Evolutionary conservation across 106 monocot genomes (phyloP), one percentile per base, ranked within the genome.

Genomic region (Dioscorea zingiberensis): DNA sequence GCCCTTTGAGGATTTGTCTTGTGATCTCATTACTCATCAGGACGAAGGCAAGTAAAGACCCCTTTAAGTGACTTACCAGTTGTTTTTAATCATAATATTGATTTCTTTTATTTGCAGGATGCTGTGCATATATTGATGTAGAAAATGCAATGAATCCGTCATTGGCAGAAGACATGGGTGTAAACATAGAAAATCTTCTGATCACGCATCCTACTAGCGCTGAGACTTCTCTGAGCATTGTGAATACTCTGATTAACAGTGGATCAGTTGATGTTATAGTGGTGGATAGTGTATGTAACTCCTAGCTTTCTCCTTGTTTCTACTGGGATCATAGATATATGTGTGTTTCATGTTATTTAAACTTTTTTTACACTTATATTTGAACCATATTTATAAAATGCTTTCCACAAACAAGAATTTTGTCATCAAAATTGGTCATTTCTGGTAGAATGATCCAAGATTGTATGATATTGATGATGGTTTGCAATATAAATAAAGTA

Each of bases 181-280:
- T 94, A 46, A 65, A 94, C 29, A 80, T 72, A 28, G 77, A 76
- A 53, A 79, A 84, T 71, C 86, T 94, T 71, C 84, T 94, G 18
- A 77, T 89, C 75, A 67, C 84, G 62, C 84, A 68, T 60, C 86
- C 89, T 44, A 74, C 63, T 53, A 77, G 70, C 72, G 94, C 94
- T 75, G 94, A 94, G 76, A 87, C 79, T 70, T 79, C 86, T 12
- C 78, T 94, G 23, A 84, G 82, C 70, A 79, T 90, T 45, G 79
- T 87, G 45, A 73, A 94, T 71, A 84, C 86, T 63, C 72, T 94
- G 57, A 69, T 78, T 68, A 84, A 71, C 49, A 83, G 89, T 64
- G 81, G 83, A 76, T 90, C 89, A 25, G 60, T 94, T 58, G 89
- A 89, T 79, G 94, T 90, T 60, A 78, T 94, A 66, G 84, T 94